Base-by-base conservation (phyloP, 2,329 filamentous ascomycete genomes). In the Hypoxylon sp. region DNA sequence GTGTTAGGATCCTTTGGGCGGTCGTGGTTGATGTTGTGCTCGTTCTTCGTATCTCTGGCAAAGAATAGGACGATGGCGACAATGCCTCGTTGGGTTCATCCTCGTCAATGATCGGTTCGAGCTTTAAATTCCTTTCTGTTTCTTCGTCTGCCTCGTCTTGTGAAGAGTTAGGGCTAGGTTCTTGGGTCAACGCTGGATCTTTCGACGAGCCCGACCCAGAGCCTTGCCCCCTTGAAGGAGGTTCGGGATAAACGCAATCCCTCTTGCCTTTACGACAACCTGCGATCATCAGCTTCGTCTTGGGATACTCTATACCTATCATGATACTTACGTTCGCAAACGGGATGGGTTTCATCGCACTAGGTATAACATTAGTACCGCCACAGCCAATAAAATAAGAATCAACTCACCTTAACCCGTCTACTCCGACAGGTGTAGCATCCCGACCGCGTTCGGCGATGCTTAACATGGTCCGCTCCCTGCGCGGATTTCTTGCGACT, bases 191-290 rank as follows among this genome's bases (percentile, higher is more conserved):
- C 48, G 63, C 34, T 36, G 58, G 27, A n/a, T 80, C 75, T 57
- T 73, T 78, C 15, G 69, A 63, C 60, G 71, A 59, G 23, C 65
- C 56, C 36, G 69, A 59, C 32, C 64, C 60, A 19, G 55, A 47
- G 37, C 71, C 40, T 36, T 55, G 61, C 16, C 73, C 68, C 57
- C 78, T 80, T 7, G 73, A 69, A 35, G 83, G 75, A 20, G 86
- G 77, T 36, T 93, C 90, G 2, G 94, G 93, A 69, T 97, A 99
- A 51, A 89, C 79, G 69, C 94, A 99, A 59, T 96, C 90, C 72
- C 94, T 83, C 62, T 86, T 89, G 38, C 93, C 94, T 73, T 97
- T 99, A 63, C 86, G 88, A 71, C 94, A 99, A 65, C 93, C 91
- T 88, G 30, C 38, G 15, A 38, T 45, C 27, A 64, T 71, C 56